Conservation (phyloP, 345 rosid species). For the Citrus medica region DNA sequence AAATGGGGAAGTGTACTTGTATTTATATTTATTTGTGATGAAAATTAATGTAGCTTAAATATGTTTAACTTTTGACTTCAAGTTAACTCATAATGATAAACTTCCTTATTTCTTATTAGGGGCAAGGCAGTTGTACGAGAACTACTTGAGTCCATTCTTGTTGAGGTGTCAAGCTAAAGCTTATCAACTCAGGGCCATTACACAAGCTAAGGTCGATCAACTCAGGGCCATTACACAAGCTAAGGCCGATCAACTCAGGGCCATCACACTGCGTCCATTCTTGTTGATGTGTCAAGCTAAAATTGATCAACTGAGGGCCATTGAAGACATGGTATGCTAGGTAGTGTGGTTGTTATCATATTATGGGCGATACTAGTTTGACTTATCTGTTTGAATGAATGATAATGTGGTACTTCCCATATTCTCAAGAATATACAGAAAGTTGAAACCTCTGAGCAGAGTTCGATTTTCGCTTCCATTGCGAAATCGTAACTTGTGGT, state of each 20-base stretch:
- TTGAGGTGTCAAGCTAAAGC: slow-evolving; percentile 51
- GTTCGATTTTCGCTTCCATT: no score
- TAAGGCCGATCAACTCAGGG: slow-evolving; percentile 27
- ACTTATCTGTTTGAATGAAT: no score
- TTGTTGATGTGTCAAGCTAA: slow-evolving; percentile 52
- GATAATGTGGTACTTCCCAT: no score
- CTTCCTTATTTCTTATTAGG: slow-evolving; percentile 27
- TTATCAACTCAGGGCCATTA: slow-evolving; percentile 40
- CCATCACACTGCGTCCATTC: slow-evolving; percentile 44
- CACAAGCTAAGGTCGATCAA: slow-evolving; percentile 38
- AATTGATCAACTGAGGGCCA: slow-evolving; percentile 42
- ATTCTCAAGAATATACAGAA: no score
- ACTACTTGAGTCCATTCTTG: slow-evolving; percentile 60
- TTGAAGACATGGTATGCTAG: background rate
- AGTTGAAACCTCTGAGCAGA: no score
- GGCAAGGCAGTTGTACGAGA: slow-evolving; percentile 50
- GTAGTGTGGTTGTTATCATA: no score
- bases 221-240: background rate
- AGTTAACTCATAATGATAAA: background rate
- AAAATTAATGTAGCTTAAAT: background rate
- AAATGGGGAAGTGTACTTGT: background rate
- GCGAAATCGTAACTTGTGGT: no score
- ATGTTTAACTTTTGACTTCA: background rate
- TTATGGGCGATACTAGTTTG: no score
- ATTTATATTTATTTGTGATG: background rate